A percentile compares a stretch with the other conserved stretches of the same genome.
These are phyloP conservation scores for Bromus sterilis DNA, from an alignment of 176 grass and related monocot genomes.

Conservation along the genomic window DNA sequence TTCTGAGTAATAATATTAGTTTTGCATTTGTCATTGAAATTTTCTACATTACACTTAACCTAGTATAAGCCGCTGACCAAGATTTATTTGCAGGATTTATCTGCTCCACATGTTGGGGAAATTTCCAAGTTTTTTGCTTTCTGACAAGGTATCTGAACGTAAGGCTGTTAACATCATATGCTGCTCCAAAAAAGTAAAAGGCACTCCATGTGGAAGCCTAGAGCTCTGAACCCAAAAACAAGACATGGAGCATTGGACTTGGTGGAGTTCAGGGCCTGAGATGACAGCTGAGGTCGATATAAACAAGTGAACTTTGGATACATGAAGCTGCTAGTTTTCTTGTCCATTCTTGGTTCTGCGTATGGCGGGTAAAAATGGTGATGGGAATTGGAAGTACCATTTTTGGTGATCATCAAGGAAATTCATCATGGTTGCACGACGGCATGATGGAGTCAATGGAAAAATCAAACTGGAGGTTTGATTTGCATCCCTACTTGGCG, in stretches of 20 bases:
- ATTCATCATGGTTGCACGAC: background rate
- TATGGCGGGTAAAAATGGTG: background rate
- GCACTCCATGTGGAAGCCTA: background rate
- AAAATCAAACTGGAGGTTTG: slow-evolving; percentile 3
- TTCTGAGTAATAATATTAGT: background rate
- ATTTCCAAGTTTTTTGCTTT: background rate
- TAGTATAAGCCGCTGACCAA: background rate
- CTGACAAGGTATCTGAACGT: slow-evolving; percentile 15
- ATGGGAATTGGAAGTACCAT: background rate
- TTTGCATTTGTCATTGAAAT: slow-evolving; percentile 6
- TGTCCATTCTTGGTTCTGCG: background rate
- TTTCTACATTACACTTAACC: background rate
- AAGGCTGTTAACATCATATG: slow-evolving; percentile 2
- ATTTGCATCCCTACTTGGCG: background rate
- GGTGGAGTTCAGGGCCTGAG: background rate
- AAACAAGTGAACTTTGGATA: background rate
- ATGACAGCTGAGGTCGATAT: slow-evolving; percentile 3
- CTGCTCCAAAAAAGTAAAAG: slow-evolving; percentile 9
- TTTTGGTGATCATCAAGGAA: background rate
- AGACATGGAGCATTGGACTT: background rate
- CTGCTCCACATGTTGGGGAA: background rate
- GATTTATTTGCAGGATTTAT: slow-evolving; percentile 32
- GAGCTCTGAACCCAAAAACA: background rate
- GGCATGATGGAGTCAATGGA: background rate
- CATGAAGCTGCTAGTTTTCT: background rate